phyloP scores from a whole-genome alignment of 768 basidiomycete species.

The Boletus rubropictus region DNA sequence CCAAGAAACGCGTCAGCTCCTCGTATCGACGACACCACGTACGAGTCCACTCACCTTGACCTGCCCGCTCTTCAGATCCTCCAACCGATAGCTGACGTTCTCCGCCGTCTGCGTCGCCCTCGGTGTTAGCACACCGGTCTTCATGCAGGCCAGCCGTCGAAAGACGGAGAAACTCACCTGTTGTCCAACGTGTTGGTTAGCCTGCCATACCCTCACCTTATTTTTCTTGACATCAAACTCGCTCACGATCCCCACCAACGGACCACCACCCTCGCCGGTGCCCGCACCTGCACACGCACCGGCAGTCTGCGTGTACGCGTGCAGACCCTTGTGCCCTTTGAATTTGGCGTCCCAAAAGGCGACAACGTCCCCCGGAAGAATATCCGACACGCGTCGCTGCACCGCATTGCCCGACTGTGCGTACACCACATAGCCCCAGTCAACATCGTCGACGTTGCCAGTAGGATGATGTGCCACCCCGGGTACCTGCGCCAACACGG shows the following conservation, averaged over 20 bases:
- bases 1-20: slow-evolving; percentile 10
- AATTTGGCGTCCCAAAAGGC: slow-evolving; percentile 70
- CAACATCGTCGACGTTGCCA: slow-evolving; percentile 24
- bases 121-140: slow-evolving; percentile 33
- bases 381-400: slow-evolving; percentile 69
- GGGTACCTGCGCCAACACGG: slow-evolving; percentile 62
- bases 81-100: slow-evolving; percentile 77
- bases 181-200: slow-evolving; percentile 79
- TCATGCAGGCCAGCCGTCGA: slow-evolving; percentile 24
- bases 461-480: slow-evolving; percentile 41
- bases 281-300: slow-evolving; percentile 41
- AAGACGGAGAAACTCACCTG: slow-evolving; percentile 49
- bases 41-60: slow-evolving; percentile 51
- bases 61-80: slow-evolving; percentile 81
- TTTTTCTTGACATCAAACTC: slow-evolving; percentile 86
- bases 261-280: slow-evolving; percentile 30
- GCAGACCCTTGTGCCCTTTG: slow-evolving; percentile 75
- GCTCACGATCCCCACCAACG: slow-evolving; percentile 66
- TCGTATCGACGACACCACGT: background rate
- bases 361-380: slow-evolving; percentile 82
- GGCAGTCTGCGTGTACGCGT: slow-evolving; percentile 55
- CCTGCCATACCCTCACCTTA: slow-evolving; percentile 81
- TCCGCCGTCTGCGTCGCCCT: slow-evolving; percentile 54
- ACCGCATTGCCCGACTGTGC: slow-evolving; percentile 62
- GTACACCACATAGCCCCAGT: slow-evolving; percentile 73